Evolutionary conservation across 768 basidiomycete genomes (phyloP).

Genomic region (Boletus reticuloceps): DNA sequence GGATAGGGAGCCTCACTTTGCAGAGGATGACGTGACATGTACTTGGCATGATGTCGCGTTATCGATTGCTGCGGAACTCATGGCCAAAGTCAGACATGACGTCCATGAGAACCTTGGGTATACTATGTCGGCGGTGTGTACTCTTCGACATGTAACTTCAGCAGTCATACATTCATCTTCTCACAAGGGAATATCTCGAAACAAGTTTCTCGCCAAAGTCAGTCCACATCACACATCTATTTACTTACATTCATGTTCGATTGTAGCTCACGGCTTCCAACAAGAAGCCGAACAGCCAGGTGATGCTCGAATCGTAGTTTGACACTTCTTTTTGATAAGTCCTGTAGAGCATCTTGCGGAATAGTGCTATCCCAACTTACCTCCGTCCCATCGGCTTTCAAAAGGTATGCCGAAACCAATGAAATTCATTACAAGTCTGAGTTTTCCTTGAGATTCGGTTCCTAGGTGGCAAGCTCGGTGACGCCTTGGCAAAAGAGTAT

Average conservation of each 20-base stretch:
- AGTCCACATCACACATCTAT: conserved; percentile 3
- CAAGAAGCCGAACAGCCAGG: conserved; percentile 88
- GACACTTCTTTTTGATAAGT: not conserved
- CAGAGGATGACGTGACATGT: conserved; percentile 32
- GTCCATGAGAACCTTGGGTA: conserved; percentile 77
- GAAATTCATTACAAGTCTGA: conserved; percentile 1
- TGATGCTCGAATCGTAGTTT: conserved; percentile 25
- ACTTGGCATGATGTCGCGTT: conserved; percentile 95
- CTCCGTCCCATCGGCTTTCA: conserved; percentile 84
- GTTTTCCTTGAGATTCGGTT: conserved; percentile 70
- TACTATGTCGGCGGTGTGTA: conserved; percentile 85
- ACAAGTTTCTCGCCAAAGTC: conserved; percentile 95
- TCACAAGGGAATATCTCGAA: conserved; percentile 79
- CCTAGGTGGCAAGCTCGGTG: conserved; percentile 92
- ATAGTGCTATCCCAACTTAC: conserved; percentile 80
- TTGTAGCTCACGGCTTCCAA: conserved; percentile 82
- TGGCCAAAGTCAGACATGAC: conserved; percentile 68
- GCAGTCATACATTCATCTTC: not conserved
- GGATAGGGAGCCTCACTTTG: conserved; percentile 7
- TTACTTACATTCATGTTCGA: conserved; percentile 1
- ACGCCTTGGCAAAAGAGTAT: conserved; percentile 82
- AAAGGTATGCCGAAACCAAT: conserved; percentile 47
- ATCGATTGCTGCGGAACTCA: conserved; percentile 83
- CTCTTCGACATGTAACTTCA: not conserved
- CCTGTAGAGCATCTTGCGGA: conserved; percentile 76